A percentile compares a stretch with the other conserved stretches of the same genome.
These are phyloP conservation scores for Suillus fuscotomentosus DNA, from an alignment of 768 basidiomycete genomes.

Conservation along the genomic window DNA sequence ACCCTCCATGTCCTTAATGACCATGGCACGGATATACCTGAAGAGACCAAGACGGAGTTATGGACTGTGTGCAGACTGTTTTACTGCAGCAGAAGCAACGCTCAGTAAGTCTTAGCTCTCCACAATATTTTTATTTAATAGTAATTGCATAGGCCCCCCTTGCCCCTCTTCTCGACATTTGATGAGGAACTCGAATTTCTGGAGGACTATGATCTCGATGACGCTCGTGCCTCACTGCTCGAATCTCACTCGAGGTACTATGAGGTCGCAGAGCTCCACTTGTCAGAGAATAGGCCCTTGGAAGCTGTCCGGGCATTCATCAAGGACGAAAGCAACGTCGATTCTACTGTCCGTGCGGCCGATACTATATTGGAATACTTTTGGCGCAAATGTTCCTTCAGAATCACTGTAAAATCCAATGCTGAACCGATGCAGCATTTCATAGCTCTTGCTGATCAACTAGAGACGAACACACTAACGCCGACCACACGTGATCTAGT, in stretches of 20 bases:
- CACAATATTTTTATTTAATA: not conserved
- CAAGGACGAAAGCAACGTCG: slow-evolving; percentile 24
- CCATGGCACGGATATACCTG: slow-evolving; percentile 31
- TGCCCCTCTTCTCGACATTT: slow-evolving; percentile 44
- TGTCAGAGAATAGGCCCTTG: slow-evolving; percentile 43
- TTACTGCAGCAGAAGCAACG: slow-evolving; percentile 37
- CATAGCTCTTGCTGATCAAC: slow-evolving; percentile 21
- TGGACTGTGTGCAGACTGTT: slow-evolving; percentile 43
- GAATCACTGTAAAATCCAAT: slow-evolving; percentile 15
- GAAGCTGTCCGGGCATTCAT: slow-evolving; percentile 50
- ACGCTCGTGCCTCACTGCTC: slow-evolving; percentile 45
- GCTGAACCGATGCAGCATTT: slow-evolving; percentile 15
- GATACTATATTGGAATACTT: slow-evolving; percentile 41
- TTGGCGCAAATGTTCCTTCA: slow-evolving; percentile 47
- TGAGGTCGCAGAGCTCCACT: slow-evolving; percentile 55
- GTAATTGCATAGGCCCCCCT: slow-evolving; percentile 39
- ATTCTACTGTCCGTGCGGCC: slow-evolving; percentile 35
- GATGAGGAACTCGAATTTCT: slow-evolving; percentile 59
- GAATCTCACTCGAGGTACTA: slow-evolving; percentile 37
- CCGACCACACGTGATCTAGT: slow-evolving; percentile 13
- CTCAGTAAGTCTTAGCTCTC: slow-evolving; percentile 22
- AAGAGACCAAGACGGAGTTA: slow-evolving; percentile 35
- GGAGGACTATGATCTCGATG: slow-evolving; percentile 51
- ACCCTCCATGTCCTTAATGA: slow-evolving; percentile 45
- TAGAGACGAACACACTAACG: slow-evolving; percentile 11